Base-by-base conservation (phyloP, 805 yeast species). In the Starmerella vaccinii region DNA sequence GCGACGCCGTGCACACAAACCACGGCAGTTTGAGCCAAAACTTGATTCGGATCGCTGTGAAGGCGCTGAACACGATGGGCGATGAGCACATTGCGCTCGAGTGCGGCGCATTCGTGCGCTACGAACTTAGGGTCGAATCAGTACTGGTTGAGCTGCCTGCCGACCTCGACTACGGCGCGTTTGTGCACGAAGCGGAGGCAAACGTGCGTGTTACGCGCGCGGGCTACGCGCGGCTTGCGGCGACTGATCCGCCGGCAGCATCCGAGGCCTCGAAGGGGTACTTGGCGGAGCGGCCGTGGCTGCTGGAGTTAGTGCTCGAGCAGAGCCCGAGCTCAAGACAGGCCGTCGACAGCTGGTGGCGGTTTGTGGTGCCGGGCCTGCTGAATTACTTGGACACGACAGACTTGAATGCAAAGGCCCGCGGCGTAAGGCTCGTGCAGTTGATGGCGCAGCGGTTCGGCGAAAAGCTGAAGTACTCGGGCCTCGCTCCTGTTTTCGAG, bases 401-500 rank as follows among this genome's bases (percentile, higher is more conserved):
- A 10, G 63, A 64, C 1, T 45, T 61, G 4, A 30, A 19, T 9
- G 46, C 57, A 37, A 63, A 63, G 49, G 46, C 53, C 2, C 53
- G 47, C 13, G 68, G 66, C 2, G 57, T 59, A 18, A 30, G 34
- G 15, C 38, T 62, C 4, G 54, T 53, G 4, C 12, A 24, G 9
- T 5, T 43, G 18, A 39, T 64, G 16, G 47, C 51, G 15, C 27
- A 24, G 23, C 34, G 32, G 9, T 44, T 53, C 26, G 55, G 44
- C 12, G 29, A 43, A 12, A 39, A 46, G 27, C 50, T 62, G 9
- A 8, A 12, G 2, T 12, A 49, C 4, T 35, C 63, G 4, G 69
- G 70, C 6, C 60, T 68, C 7, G 40, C 40, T 15, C 58, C 58
- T 2, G 59, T 66, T 3, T 61, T 68, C 33, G 59, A 61, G 57